Percentiles rank a stretch among this genome's conserved stretches.
These are phyloP conservation scores for Parietichytrium sp. DNA, from an alignment of 108 stramenopile species.

Conservation along the genomic window DNA sequence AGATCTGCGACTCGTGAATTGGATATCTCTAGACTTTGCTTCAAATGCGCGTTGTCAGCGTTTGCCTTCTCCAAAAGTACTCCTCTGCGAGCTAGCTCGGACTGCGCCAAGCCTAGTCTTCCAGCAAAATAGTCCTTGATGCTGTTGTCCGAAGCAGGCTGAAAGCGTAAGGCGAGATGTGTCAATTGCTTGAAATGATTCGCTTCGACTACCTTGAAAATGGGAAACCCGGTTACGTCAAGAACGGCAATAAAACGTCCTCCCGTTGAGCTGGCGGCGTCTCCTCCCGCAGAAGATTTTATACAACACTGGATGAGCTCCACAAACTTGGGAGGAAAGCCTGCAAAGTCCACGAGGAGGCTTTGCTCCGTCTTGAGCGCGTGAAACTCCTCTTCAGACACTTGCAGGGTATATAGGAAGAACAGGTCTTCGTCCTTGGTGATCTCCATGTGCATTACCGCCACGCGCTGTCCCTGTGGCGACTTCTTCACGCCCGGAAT, in stretches of 20 bases:
- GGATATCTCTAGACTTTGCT: too few relatives aligned
- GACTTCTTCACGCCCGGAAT: constrained; percentile 26
- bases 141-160: constrained; percentile 50
- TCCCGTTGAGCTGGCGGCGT: too few relatives aligned
- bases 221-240: constrained; percentile 33
- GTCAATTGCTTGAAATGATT: constrained; percentile 62
- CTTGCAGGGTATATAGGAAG: constrained; percentile 62
- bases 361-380: constrained; percentile 59
- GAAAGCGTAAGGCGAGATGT: constrained; percentile 51
- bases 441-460: constrained; percentile 56
- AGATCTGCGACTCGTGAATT: not conserved
- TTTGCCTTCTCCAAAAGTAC: not conserved
- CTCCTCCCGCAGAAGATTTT: not conserved
- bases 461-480: constrained; percentile 37
- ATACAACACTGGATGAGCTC: constrained; percentile 52
- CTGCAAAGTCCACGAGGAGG: constrained; percentile 59
- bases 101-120: constrained; percentile 49
- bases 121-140: constrained; percentile 58
- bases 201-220: constrained; percentile 58
- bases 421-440: constrained; percentile 57
- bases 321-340: constrained; percentile 57
- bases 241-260: constrained; percentile 48
- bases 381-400: constrained; percentile 61
- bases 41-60: not conserved
- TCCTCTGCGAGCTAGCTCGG: not conserved